phyloP scores from a whole-genome alignment of 768 basidiomycete genomes.

The Porphyrellus cyaneotinctus region DNA sequence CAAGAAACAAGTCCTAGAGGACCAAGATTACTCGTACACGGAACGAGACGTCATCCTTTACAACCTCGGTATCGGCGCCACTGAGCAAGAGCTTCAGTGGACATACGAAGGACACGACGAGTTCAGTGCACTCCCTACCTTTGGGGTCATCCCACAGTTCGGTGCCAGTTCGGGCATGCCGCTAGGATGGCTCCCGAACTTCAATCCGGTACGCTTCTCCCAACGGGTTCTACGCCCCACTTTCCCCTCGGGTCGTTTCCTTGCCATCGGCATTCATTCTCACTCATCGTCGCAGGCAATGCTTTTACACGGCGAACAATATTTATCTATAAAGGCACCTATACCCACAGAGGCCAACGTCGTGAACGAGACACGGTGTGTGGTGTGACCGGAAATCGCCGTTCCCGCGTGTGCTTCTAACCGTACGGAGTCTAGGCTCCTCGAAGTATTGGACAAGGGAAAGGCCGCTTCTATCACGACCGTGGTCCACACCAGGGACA shows the following conservation, averaged over 20 bases:
- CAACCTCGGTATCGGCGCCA: constrained; percentile 93
- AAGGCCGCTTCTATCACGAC: constrained; percentile 90
- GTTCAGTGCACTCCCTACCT: constrained; percentile 86
- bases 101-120: constrained; percentile 85
- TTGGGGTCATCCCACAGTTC: constrained; percentile 94
- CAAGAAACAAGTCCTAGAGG: constrained; percentile 56
- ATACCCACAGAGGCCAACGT: constrained; percentile 85
- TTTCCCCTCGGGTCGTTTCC: neutral
- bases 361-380: constrained; percentile 65
- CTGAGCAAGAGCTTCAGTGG: constrained; percentile 88
- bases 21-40: constrained; percentile 67
- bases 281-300: constrained; percentile 57
- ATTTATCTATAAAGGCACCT: constrained; percentile 77
- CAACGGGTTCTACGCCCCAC: neutral
- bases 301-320: constrained; percentile 97
- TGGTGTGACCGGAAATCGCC: neutral
- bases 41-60: constrained; percentile 93
- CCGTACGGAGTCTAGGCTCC: constrained; percentile 40
- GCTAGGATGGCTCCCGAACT: constrained; percentile 90
- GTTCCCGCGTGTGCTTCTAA: constrained; percentile 10
- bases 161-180: constrained; percentile 59
- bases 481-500: constrained; percentile 77
- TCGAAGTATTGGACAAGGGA: constrained; percentile 86
- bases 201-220: constrained; percentile 71
- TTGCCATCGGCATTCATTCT: neutral